Evolutionary conservation across 768 basidiomycete genomes (phyloP).

Genomic region (Terana coerulea): DNA sequence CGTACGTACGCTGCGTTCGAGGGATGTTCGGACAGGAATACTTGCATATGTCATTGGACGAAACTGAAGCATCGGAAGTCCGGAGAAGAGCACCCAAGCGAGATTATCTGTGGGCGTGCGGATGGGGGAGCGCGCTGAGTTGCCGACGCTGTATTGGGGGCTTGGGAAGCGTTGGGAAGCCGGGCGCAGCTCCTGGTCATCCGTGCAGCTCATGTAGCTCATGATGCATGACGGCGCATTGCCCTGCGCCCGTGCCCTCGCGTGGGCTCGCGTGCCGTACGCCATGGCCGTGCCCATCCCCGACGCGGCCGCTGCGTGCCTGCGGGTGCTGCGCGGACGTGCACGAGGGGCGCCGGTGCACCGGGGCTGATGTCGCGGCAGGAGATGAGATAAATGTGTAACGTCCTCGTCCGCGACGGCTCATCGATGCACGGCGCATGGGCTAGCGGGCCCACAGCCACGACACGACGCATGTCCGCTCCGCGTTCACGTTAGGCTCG

Average conservation of each 20-base stretch:
- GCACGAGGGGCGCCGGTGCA: not conserved
- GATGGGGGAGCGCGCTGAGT: not conserved
- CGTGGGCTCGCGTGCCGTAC: not conserved
- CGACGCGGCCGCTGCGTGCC: not conserved
- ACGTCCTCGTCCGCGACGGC: not conserved
- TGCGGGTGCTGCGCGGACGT: not conserved
- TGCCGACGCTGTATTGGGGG: not conserved
- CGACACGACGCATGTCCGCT: too few species aligned
- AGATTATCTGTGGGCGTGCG: too few species aligned
- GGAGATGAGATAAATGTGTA: not conserved
- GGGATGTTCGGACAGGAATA: too few species aligned
- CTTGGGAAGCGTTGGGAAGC: not conserved
- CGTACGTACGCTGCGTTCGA: constrained; percentile 4
- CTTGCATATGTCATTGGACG: too few species aligned
- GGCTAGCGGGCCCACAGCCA: too few species aligned
- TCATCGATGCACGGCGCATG: too few species aligned
- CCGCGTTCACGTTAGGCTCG: not conserved
- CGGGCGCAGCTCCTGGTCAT: not conserved
- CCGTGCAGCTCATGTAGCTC: not conserved
- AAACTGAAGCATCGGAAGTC: too few species aligned
- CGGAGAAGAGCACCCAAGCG: too few species aligned
- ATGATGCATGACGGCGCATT: not conserved
- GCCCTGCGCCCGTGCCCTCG: not conserved
- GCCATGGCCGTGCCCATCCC: too few species aligned
- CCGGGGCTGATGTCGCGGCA: not conserved